Conservation (phyloP, 148 eudicot species). For the Chenopodium suecicum region DNA sequence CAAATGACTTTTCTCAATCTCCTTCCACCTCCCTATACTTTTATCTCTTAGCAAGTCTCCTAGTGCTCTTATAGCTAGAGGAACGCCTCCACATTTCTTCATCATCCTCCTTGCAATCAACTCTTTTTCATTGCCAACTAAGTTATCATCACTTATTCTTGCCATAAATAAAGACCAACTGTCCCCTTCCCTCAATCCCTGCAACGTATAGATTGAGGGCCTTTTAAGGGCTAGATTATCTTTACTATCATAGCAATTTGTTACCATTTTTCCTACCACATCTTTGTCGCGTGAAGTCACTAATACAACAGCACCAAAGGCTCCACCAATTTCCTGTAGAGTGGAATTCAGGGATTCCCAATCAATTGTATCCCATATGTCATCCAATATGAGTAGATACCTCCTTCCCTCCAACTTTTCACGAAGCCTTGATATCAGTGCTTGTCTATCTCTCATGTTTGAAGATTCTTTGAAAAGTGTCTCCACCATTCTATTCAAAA, state of each 20-base stretch:
- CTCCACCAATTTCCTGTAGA: constrained; percentile 12
- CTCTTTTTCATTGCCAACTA: neutral
- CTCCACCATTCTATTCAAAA: constrained; percentile 15
- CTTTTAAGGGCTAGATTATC: neutral
- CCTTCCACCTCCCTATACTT: neutral
- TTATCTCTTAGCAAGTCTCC: constrained; percentile 16
- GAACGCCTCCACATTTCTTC: constrained; percentile 16
- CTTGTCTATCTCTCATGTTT: neutral
- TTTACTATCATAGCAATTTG: neutral
- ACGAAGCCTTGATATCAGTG: neutral
- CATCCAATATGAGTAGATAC: constrained; percentile 22
- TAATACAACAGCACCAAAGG: constrained; percentile 4
- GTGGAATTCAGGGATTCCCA: constrained; percentile 7
- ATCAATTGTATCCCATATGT: constrained; percentile 16
- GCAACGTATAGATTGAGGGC: neutral
- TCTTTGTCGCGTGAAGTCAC: constrained; percentile 12
- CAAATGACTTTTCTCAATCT: constrained; percentile 2
- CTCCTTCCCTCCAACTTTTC: constrained; percentile 3
- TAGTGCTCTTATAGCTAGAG: constrained; percentile 18
- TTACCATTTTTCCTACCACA: constrained; percentile 12
- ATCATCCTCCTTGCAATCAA: constrained; percentile 9
- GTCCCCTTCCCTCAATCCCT: neutral
- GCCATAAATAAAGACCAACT: neutral
- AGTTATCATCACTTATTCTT: neutral
- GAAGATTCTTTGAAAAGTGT: neutral